These are phyloP conservation scores for Rhytidhysteron rufulum DNA, from an alignment of 2,329 filamentous ascomycete genomes.

Conservation along the genomic window DNA sequence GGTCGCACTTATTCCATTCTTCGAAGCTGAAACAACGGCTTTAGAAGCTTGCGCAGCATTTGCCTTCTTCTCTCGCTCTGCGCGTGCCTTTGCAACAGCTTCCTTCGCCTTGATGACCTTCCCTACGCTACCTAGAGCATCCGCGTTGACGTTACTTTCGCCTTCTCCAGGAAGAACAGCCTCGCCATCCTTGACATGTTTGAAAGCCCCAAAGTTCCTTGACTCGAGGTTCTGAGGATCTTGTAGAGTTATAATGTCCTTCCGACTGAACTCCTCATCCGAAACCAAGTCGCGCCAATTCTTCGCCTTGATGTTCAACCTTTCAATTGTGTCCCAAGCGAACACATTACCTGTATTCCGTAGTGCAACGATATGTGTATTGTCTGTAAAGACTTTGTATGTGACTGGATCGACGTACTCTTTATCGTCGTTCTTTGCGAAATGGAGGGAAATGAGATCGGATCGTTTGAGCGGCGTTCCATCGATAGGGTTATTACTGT, in stretches of 20 bases:
- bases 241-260: conserved; percentile 93
- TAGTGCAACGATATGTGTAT: conserved; percentile 92
- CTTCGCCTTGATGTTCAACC: conserved; percentile 94
- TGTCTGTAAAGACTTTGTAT: conserved; percentile 96
- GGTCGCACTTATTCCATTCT: conserved; percentile 12
- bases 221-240: conserved; percentile 87
- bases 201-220: conserved; percentile 81
- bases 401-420: conserved; percentile 96
- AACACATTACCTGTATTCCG: conserved; percentile 90
- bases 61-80: conserved; percentile 55
- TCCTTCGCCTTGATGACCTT: conserved; percentile 91
- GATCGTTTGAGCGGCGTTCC: conserved; percentile 73
- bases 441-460: conserved; percentile 87
- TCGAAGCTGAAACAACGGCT: conserved; percentile 16
- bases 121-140: conserved; percentile 70
- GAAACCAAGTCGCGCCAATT: conserved; percentile 90
- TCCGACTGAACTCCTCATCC: conserved; percentile 79
- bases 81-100: conserved; percentile 85
- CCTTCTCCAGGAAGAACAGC: conserved; percentile 67
- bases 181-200: conserved; percentile 81
- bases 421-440: conserved; percentile 84
- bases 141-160: conserved; percentile 69
- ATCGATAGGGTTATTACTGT: conserved; percentile 86
- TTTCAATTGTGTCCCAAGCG: conserved; percentile 90
- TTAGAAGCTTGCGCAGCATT: conserved; percentile 16